Percentiles rank a stretch among this genome's conserved stretches.
Conservation (phyloP, 2,329 filamentous ascomycete species). For the Nemania diffusa region DNA sequence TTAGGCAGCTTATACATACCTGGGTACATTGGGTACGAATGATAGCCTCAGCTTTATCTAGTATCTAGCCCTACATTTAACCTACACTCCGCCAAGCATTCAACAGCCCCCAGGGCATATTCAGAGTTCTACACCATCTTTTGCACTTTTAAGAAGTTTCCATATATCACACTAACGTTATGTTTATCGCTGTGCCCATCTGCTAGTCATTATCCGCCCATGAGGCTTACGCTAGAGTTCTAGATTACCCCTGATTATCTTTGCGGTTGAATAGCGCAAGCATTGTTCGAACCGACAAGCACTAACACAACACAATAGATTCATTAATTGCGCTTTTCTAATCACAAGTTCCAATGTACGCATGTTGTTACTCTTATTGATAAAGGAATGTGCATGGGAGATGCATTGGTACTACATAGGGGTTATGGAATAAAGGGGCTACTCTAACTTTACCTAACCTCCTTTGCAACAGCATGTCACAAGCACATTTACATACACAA, state of each 20-base stretch:
- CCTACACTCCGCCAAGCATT: too few relatives aligned
- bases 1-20: too few relatives aligned
- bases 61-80: not conserved
- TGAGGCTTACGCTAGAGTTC: not conserved
- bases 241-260: not conserved
- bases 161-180: not conserved
- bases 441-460: too few relatives aligned
- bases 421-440: too few relatives aligned
- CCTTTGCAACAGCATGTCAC: too few relatives aligned
- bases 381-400: too few relatives aligned
- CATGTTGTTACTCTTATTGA: not conserved
- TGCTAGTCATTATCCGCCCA: not conserved
- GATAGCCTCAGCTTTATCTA: too few relatives aligned
- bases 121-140: not conserved
- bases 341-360: not conserved
- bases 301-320: not conserved
- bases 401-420: too few relatives aligned
- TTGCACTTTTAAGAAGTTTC: not conserved
- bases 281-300: not conserved
- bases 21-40: too few relatives aligned
- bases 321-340: not conserved
- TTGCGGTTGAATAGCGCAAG: not conserved
- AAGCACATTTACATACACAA: too few relatives aligned
- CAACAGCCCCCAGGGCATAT: not conserved
- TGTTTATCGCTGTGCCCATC: not conserved